Base-by-base conservation (phyloP, 441 rosid species). In the Monsonia emarginata region DNA sequence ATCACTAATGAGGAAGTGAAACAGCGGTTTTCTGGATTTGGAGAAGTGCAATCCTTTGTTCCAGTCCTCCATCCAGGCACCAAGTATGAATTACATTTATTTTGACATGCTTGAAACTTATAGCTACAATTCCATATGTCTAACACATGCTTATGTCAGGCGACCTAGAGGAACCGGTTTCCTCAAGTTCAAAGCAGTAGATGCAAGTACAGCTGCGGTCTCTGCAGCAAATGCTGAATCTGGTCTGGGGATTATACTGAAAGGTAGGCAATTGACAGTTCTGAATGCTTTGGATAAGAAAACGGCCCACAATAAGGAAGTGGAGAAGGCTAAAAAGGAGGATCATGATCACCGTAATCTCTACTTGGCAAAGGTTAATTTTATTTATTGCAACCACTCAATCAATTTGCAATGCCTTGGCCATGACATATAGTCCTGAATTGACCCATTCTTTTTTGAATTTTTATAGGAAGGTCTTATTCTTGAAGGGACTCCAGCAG, bases 101-200 rank as follows among this genome's bases (percentile, higher is more conserved):
- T 66, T 42, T 19, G 56, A 72, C 61, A 24, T 68, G 42, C 42
- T 65, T 68, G 60, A 42, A 8, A 67, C 27, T 62, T 30, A 65
- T 42, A 16, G 59, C 61, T 50, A n/a, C 32, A 34, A 34, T 54
- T 63, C 10, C 24, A 59, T 58, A 61, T 59, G 5, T 16, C 61
- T 61, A 62, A 64, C 60, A 63, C 61, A 9, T 78, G 63, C 61
- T 52, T 40, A 48, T 83, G 80, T 69, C 90, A 93, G 97, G 81
- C 81, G 97, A 73, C 95, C 97, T 1, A 82, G 72, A 72, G 98
- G 98, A 57, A 87, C 95, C 11, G 98, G 91, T 65, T 88, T 93
- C 74, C 91, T 93, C 79, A 89, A 84, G 81, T 93, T 93, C 72
- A 85, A 84, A 80, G 75, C 85, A 63, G 38, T 36, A 72, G 98